Evolutionary conservation across 169 alveolate species (phyloP).

Genomic region (Eimeria maxima): DNA sequence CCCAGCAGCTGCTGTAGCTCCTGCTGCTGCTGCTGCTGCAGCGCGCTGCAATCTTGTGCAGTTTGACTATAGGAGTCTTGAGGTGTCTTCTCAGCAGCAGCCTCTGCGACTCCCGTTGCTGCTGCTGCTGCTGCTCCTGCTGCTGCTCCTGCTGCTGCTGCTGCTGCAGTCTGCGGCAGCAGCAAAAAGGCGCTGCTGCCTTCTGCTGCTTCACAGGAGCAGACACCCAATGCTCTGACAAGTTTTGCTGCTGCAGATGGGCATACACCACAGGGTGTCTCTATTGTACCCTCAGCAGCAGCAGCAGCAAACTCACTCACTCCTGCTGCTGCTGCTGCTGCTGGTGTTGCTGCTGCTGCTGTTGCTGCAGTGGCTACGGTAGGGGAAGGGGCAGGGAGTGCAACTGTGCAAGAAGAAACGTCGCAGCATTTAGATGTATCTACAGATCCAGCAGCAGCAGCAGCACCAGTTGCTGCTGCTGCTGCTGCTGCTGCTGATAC

Average conservation of each 20-base stretch:
- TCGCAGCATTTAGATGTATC: background rate
- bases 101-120: background rate
- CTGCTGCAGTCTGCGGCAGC: constrained; percentile 20
- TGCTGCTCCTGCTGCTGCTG: constrained; percentile 32
- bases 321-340: constrained; percentile 13
- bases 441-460: background rate
- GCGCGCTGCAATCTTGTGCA: background rate
- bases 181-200: constrained; percentile 52
- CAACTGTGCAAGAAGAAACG: background rate
- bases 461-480: background rate
- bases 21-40: background rate
- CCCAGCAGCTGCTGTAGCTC: constrained; percentile 39
- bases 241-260: background rate
- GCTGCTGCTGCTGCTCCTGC: constrained; percentile 33
- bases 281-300: background rate
- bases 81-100: constrained; percentile 65
- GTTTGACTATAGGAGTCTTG: background rate
- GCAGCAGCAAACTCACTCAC: background rate
- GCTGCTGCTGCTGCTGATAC: constrained; percentile 64
- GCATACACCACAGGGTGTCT: background rate
- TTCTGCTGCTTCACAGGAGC: constrained; percentile 63
- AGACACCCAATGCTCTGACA: constrained; percentile 17
- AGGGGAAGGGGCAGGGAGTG: background rate
- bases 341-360: constrained; percentile 19
- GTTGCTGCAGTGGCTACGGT: background rate